These are phyloP conservation scores for Solanum appendiculatum DNA, from an alignment of 257 asterid species.

Conservation along the genomic window DNA sequence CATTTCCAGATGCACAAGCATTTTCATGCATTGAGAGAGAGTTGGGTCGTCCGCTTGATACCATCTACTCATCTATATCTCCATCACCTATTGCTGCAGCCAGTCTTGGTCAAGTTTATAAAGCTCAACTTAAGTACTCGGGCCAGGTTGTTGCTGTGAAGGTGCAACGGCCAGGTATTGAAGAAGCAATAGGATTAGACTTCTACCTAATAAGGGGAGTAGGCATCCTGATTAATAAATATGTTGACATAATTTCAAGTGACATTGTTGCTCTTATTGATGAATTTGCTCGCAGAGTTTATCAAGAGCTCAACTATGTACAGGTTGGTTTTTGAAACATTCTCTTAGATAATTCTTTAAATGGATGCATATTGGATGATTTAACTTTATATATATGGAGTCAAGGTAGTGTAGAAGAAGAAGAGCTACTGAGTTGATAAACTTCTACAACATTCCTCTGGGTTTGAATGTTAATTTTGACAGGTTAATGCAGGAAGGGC, in stretches of 20 bases:
- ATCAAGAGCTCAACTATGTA: slow-evolving; percentile 94
- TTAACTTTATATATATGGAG: neutral
- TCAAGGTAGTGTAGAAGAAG: neutral
- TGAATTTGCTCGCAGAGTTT: slow-evolving; percentile 94
- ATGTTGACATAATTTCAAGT: slow-evolving; percentile 65
- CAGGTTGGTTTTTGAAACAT: slow-evolving; percentile 51
- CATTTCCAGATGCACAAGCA: slow-evolving; percentile 95
- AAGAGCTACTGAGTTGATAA: neutral
- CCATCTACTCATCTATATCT: slow-evolving; percentile 72
- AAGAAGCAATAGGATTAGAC: slow-evolving; percentile 86
- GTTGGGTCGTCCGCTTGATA: slow-evolving; percentile 67
- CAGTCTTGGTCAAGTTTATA: slow-evolving; percentile 97
- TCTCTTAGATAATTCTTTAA: neutral
- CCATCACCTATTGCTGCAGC: slow-evolving; percentile 98
- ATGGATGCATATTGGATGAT: neutral
- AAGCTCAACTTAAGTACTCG: slow-evolving; percentile 77
- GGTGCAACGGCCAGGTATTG: slow-evolving; percentile 97
- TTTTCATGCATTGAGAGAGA: slow-evolving; percentile 91
- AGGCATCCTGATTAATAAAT: slow-evolving; percentile 72
- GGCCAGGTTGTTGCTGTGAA: slow-evolving; percentile 92
- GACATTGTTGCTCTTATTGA: slow-evolving; percentile 91
- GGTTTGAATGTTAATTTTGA: slow-evolving; percentile 54
- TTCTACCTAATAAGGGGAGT: slow-evolving; percentile 84
- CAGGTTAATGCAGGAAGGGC: slow-evolving; percentile 89
- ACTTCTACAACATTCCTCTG: slow-evolving; percentile 7